Conservation (phyloP, 495 filamentous ascomycete genomes). For the Penicillium mononematosum region DNA sequence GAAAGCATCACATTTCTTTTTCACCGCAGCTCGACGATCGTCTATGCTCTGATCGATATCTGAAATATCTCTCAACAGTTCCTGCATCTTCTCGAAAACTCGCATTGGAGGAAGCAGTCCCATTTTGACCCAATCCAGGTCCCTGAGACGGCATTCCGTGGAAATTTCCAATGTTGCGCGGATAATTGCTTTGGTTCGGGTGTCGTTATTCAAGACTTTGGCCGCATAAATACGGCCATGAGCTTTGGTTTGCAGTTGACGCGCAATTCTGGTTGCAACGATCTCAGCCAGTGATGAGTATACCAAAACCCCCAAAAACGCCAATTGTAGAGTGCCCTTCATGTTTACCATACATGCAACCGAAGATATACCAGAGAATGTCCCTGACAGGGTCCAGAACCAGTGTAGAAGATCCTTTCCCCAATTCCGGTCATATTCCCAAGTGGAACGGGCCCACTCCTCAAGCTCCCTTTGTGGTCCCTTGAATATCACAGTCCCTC, state of each 20-base stretch:
- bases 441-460: slow-evolving; percentile 32
- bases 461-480: slow-evolving; percentile 29
- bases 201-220: slow-evolving; percentile 18
- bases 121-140: slow-evolving; percentile 28
- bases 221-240: slow-evolving; percentile 13
- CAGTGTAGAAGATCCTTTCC: slow-evolving; percentile 21
- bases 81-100: slow-evolving; percentile 28
- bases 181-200: slow-evolving; percentile 28
- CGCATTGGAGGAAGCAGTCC: slow-evolving; percentile 22
- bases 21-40: neutral
- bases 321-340: slow-evolving; percentile 28
- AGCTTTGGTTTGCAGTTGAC: slow-evolving; percentile 21
- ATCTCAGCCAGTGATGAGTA: slow-evolving; percentile 32
- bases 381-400: slow-evolving; percentile 26
- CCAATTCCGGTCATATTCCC: slow-evolving; percentile 25
- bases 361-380: slow-evolving; percentile 28
- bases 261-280: slow-evolving; percentile 25
- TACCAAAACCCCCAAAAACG: slow-evolving; percentile 25
- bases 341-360: slow-evolving; percentile 38
- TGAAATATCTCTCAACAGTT: slow-evolving; percentile 6
- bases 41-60: slow-evolving; percentile 10
- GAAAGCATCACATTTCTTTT: neutral
- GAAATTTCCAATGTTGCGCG: slow-evolving; percentile 21
- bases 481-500: slow-evolving; percentile 36
- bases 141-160: slow-evolving; percentile 19